A percentile compares a stretch with the other conserved stretches of the same genome.
phyloP scores from a whole-genome alignment of 2,329 filamentous ascomycete genomes.

The Pseudogymnoascus sp. region DNA sequence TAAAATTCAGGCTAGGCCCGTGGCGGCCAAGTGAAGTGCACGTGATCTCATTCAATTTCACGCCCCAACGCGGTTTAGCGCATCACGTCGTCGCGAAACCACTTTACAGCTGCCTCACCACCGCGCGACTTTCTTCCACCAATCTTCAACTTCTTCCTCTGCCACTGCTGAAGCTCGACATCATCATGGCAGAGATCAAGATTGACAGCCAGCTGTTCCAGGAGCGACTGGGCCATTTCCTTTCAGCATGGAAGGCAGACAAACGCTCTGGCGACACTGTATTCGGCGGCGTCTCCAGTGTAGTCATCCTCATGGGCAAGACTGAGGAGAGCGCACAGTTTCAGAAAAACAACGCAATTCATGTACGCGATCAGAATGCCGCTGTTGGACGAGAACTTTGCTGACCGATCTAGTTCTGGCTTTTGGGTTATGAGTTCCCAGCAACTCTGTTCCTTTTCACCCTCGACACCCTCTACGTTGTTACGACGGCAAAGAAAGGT shows the following conservation, averaged over 20 bases:
- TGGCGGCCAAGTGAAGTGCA: not conserved
- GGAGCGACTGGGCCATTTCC: conserved; percentile 79
- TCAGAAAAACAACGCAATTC: conserved; percentile 93
- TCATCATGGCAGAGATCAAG: conserved; percentile 64
- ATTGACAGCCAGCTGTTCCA: conserved; percentile 94
- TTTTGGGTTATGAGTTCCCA: conserved; percentile 96
- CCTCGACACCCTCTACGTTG: conserved; percentile 75
- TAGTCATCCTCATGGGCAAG: conserved; percentile 90
- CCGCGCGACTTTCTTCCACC: not conserved
- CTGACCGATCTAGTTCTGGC: conserved; percentile 66
- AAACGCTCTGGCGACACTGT: conserved; percentile 78
- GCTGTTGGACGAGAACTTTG: conserved; percentile 12
- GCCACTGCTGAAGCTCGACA: conserved; percentile 1
- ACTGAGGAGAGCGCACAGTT: conserved; percentile 81
- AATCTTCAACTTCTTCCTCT: conserved; percentile 2
- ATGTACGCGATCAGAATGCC: conserved; percentile 51
- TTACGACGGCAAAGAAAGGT: conserved; percentile 98
- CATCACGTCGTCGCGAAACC: conserved; percentile 8
- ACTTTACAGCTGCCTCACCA: conserved; percentile 3
- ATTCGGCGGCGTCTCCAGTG: conserved; percentile 79
- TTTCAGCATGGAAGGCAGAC: conserved; percentile 92
- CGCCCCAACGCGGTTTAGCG: not conserved
- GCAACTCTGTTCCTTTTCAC: conserved; percentile 93
- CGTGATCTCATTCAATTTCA: not conserved
- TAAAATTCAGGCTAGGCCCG: not conserved